Conservation (phyloP, 1,139 yeast species). For the Tardiomyces blankii region DNA sequence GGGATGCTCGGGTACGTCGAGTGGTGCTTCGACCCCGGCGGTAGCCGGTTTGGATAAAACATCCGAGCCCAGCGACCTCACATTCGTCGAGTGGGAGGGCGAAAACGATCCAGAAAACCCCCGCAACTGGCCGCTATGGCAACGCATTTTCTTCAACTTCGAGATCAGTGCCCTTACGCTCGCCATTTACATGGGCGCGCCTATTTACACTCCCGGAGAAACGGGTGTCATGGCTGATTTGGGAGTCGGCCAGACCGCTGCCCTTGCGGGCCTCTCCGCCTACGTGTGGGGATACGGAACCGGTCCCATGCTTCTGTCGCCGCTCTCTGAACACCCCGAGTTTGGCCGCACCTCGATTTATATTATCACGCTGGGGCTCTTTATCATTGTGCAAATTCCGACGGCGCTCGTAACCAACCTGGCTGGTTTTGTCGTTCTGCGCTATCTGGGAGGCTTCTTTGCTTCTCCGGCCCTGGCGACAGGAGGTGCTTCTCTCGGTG, state of each 20-base stretch:
- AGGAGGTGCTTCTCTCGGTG: slow-evolving; percentile 78
- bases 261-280: slow-evolving; percentile 36
- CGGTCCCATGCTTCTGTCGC: slow-evolving; percentile 40
- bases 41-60: no score
- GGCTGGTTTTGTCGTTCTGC: slow-evolving; percentile 60
- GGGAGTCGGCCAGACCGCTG: slow-evolving; percentile 14
- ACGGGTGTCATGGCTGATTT: neutral
- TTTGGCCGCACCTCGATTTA: slow-evolving; percentile 60
- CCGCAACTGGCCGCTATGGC: neutral
- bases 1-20: neutral
- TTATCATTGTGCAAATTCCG: slow-evolving; percentile 53
- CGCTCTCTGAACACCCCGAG: slow-evolving; percentile 40
- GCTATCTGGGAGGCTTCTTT: slow-evolving; percentile 66
- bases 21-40: neutral
- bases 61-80: no score
- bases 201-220: slow-evolving; percentile 1
- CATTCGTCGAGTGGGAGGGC: slow-evolving; percentile 13
- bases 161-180: neutral
- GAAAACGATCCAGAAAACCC: slow-evolving; percentile 1
- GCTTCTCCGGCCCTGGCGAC: slow-evolving; percentile 81
- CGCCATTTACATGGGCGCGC: neutral
- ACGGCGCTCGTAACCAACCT: slow-evolving; percentile 64
- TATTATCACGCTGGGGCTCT: slow-evolving; percentile 32
- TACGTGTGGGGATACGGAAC: slow-evolving; percentile 44
- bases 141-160: neutral